Percentiles rank a stretch among this genome's conserved stretches.
Conservation (phyloP, 2,329 filamentous ascomycete species). For the Ceratocystis papillata region DNA sequence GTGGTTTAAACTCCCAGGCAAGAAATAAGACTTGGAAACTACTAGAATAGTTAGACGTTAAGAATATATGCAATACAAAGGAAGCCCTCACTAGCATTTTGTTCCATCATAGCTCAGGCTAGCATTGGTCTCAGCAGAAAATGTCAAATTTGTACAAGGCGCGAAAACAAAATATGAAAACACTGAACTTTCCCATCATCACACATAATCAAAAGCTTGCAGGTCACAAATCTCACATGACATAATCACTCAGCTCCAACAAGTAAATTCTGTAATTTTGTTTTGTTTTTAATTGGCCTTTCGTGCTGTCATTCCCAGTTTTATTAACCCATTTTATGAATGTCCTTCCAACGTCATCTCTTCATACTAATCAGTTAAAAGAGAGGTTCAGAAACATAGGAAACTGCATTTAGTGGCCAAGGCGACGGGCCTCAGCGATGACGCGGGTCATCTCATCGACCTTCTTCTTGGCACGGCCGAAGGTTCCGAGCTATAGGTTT, state of each 20-base stretch:
- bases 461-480: slow-evolving; percentile 98
- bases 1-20: slow-evolving; percentile 60
- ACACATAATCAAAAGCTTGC: no score
- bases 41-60: no score
- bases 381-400: slow-evolving; percentile 14
- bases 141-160: no score
- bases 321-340: slow-evolving; percentile 18
- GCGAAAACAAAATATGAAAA: neutral
- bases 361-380: neutral
- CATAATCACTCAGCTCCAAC: neutral
- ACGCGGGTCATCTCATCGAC: slow-evolving; percentile 97
- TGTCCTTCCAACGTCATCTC: slow-evolving; percentile 14
- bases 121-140: no score
- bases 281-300: slow-evolving; percentile 24
- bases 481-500: slow-evolving; percentile 71
- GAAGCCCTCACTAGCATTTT: no score
- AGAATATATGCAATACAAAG: no score
- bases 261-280: slow-evolving; percentile 11
- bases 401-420: slow-evolving; percentile 43
- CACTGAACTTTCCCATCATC: neutral
- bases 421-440: slow-evolving; percentile 84
- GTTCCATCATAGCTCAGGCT: no score
- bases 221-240: neutral
- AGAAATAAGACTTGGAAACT: slow-evolving; percentile 43
- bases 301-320: slow-evolving; percentile 24